Conservation (phyloP, 306 rosid genomes). For the barrel medic (Medicago truncatula) region DNA sequence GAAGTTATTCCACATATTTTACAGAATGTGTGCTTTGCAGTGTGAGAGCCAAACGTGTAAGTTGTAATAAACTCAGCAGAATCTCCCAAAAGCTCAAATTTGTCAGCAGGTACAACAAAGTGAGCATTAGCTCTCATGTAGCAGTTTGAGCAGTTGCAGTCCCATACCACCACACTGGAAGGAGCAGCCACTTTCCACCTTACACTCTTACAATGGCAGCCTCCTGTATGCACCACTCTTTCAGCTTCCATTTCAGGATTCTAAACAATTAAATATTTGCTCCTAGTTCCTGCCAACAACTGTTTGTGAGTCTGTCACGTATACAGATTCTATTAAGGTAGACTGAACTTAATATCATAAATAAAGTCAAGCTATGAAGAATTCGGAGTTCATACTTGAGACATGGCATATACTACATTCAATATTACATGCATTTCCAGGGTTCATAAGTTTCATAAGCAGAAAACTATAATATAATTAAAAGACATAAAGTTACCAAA, state of each 20-base stretch:
- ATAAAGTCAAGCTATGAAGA: conserved; percentile 16
- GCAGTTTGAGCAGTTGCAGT: conserved; percentile 84
- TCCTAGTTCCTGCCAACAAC: too few relatives aligned
- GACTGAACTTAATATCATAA: not conserved
- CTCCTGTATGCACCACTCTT: conserved; percentile 69
- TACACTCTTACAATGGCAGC: conserved; percentile 87
- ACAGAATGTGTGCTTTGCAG: conserved; percentile 86
- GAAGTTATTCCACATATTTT: conserved; percentile 90
- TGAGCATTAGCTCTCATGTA: conserved; percentile 71
- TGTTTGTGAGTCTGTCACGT: too few relatives aligned
- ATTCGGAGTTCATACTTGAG: not conserved
- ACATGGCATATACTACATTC: not conserved
- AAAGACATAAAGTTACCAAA: too few relatives aligned
- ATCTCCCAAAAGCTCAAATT: conserved; percentile 70
- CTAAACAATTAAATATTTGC: not conserved
- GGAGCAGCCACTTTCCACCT: conserved; percentile 77
- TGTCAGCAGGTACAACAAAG: conserved; percentile 65
- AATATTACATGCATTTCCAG: too few relatives aligned
- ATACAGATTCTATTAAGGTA: too few relatives aligned
- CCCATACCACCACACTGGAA: conserved; percentile 69
- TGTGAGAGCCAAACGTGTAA: conserved; percentile 78
- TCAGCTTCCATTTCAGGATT: conserved; percentile 63
- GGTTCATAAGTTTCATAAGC: too few relatives aligned
- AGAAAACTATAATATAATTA: too few relatives aligned
- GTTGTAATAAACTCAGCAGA: conserved; percentile 70